phyloP scores from a whole-genome alignment of 345 rosid genomes.

The Erucastrum elatum region DNA sequence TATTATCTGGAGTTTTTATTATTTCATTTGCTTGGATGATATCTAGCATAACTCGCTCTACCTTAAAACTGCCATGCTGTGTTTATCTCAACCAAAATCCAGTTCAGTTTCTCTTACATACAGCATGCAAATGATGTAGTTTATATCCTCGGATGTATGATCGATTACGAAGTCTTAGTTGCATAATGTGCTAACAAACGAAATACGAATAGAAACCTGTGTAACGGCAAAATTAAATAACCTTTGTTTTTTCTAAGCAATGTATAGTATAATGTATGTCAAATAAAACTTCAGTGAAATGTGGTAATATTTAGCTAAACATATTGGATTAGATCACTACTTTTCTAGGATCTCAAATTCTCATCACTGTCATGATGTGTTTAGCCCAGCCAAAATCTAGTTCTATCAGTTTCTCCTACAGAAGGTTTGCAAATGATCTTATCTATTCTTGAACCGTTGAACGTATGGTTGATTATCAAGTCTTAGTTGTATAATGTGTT shows the following conservation, averaged over 20 bases:
- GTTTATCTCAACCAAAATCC: neutral
- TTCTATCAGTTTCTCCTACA: neutral
- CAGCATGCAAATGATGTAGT: neutral
- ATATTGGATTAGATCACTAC: neutral
- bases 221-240: neutral
- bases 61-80: neutral
- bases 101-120: slow-evolving; percentile 2
- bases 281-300: neutral
- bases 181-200: neutral
- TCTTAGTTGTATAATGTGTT: neutral
- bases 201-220: neutral
- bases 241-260: neutral
- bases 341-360: neutral
- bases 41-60: neutral
- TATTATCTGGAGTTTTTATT: slow-evolving; percentile 7
- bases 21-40: too few species aligned
- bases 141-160: neutral
- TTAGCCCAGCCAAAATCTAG: neutral
- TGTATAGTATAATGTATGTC: neutral
- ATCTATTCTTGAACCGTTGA: neutral
- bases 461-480: neutral
- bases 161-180: neutral
- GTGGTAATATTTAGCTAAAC: neutral
- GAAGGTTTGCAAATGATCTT: neutral
- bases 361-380: neutral